A percentile compares a stretch with the other conserved stretches of the same genome.
These are phyloP conservation scores for Isatis lusitanica DNA, from an alignment of 441 rosid genomes.

Conservation along the genomic window DNA sequence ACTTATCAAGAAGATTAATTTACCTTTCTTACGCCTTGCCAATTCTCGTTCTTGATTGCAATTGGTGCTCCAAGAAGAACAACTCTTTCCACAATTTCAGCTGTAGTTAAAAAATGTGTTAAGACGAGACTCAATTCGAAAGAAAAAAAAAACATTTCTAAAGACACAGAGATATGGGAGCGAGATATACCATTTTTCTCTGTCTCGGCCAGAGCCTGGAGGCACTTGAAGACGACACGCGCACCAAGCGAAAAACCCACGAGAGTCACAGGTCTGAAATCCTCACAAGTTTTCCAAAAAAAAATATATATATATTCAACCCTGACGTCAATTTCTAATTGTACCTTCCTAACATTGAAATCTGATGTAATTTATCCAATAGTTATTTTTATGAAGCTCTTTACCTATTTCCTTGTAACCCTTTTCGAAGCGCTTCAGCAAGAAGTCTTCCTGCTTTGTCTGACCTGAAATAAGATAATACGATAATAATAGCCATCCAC, in stretches of 20 bases:
- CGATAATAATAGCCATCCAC: not conserved
- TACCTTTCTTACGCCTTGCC: constrained; percentile 84
- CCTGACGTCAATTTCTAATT: not conserved
- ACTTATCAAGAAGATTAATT: not conserved
- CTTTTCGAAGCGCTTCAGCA: constrained; percentile 78
- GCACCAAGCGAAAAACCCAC: constrained; percentile 92
- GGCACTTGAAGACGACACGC: constrained; percentile 81
- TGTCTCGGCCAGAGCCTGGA: constrained; percentile 66
- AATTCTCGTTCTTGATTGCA: constrained; percentile 70
- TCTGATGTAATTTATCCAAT: not conserved
- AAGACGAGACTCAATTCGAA: not conserved
- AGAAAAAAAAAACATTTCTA: not conserved
- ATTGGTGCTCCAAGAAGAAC: constrained; percentile 93
- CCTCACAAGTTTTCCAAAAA: not conserved
- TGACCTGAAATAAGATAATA: constrained; percentile 41
- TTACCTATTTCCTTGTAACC: constrained; percentile 87
- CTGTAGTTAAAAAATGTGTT: constrained; percentile 38
- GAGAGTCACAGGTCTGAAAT: constrained; percentile 80
- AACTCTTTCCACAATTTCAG: constrained; percentile 81
- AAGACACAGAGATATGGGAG: not conserved
- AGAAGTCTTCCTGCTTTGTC: constrained; percentile 87
- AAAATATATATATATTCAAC: not conserved
- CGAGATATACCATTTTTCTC: constrained; percentile 51
- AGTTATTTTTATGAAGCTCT: not conserved
- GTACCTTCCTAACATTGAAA: not conserved